phyloP scores from a whole-genome alignment of 192 early-diverging fungal species.

The Allomyces macrogynus region DNA sequence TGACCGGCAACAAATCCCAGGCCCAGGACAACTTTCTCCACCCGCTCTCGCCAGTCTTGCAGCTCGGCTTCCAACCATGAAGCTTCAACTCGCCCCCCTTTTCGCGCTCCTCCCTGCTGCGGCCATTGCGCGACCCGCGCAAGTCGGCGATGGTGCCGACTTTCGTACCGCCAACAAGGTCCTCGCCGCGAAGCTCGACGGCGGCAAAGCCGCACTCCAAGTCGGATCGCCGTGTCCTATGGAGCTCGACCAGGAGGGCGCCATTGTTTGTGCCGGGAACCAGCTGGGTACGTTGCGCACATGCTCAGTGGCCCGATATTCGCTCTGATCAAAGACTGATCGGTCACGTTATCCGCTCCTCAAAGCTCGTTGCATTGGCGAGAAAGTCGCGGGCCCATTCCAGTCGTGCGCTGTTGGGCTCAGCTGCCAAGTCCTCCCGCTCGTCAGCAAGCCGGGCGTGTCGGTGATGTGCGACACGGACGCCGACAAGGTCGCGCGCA shows the following conservation, averaged over 20 bases:
- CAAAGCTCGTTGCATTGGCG: neutral
- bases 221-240: neutral
- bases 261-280: neutral
- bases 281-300: neutral
- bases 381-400: neutral
- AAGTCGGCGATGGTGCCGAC: too few species aligned
- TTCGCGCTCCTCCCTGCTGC: too few species aligned
- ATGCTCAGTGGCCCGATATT: too few species aligned
- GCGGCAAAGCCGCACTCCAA: neutral
- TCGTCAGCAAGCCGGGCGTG: conserved; percentile 11
- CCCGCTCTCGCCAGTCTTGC: too few species aligned
- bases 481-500: conserved; percentile 10
- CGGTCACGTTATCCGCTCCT: neutral
- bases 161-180: neutral
- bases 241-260: neutral
- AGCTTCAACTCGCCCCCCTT: too few species aligned
- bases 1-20: too few species aligned
- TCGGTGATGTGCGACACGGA: conserved; percentile 11
- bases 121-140: too few species aligned
- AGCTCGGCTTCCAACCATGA: too few species aligned
- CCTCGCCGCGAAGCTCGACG: neutral
- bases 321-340: neutral
- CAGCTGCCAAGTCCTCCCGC: conserved; percentile 12
- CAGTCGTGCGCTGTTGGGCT: conserved; percentile 4
- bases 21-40: too few species aligned